phyloP scores from a whole-genome alignment of 441 rosid species.

The Kokia cookei region DNA sequence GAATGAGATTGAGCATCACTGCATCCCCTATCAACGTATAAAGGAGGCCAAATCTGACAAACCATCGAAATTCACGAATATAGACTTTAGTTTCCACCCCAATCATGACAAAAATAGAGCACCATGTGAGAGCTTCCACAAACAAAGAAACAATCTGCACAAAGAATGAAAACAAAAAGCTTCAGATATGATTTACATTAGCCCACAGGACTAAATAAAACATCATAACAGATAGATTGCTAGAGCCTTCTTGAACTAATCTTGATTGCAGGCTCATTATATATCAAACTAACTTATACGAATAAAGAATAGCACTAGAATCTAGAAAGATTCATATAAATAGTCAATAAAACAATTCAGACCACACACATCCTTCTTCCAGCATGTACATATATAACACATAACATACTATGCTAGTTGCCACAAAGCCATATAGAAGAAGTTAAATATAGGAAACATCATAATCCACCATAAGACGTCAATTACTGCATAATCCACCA shows the following conservation, averaged over 20 bases:
- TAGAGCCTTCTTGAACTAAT: background rate
- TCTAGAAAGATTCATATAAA: background rate
- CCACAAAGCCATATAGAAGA: background rate
- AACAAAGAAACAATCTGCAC: constrained; percentile 69
- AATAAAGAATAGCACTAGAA: constrained; percentile 1
- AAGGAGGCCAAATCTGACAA: constrained; percentile 78
- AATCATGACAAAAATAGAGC: constrained; percentile 68
- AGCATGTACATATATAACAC: background rate
- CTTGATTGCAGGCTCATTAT: background rate
- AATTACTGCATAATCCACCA: background rate
- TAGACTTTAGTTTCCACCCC: constrained; percentile 77
- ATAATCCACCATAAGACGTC: background rate
- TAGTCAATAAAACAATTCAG: background rate
- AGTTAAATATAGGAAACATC: background rate
- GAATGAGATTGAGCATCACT: constrained; percentile 76
- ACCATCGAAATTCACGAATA: constrained; percentile 84
- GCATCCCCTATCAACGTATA: constrained; percentile 82
- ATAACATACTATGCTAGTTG: background rate
- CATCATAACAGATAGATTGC: background rate
- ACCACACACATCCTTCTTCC: background rate
- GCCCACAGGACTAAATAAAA: background rate
- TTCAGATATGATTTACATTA: background rate
- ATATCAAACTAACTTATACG: background rate
- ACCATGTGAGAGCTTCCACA: constrained; percentile 84
- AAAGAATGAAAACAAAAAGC: constrained; percentile 5